Percentiles rank a stretch among this genome's conserved stretches.
Evolutionary conservation across 768 basidiomycete species (phyloP).

Genomic region (Pleurotus cornucopiae): DNA sequence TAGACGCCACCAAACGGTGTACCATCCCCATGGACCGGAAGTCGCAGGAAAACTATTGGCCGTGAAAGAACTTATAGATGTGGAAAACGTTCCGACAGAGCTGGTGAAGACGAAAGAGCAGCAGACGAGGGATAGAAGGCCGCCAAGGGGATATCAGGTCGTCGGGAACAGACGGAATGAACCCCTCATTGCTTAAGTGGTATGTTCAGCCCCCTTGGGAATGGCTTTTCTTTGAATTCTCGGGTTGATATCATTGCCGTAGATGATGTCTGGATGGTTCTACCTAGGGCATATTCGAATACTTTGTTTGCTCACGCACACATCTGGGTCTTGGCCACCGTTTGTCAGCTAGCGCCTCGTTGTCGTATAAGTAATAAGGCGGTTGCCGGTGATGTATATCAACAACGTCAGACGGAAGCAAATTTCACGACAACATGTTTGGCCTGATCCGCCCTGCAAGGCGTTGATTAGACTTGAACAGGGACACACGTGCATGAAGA

Average conservation of each 20-base stretch:
- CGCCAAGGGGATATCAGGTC: constrained; percentile 66
- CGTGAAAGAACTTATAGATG: constrained; percentile 88
- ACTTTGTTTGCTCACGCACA: too few relatives aligned
- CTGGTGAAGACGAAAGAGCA: constrained; percentile 68
- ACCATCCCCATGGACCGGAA: constrained; percentile 67
- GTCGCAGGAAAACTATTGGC: constrained; percentile 81
- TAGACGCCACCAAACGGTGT: constrained; percentile 80
- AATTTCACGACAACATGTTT: not conserved
- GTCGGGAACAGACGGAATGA: constrained; percentile 30
- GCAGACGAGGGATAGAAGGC: constrained; percentile 62
- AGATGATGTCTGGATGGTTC: too few relatives aligned
- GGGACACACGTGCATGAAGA: constrained; percentile 1
- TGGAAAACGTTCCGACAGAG: constrained; percentile 73
- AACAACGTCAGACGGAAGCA: not conserved
- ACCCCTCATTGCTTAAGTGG: constrained; percentile 3
- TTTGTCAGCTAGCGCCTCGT: not conserved
- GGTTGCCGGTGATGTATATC: constrained; percentile 1
- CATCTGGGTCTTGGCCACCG: too few relatives aligned
- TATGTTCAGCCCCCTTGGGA: not conserved
- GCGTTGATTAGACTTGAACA: not conserved
- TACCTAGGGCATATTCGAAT: too few relatives aligned
- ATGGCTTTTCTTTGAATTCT: not conserved
- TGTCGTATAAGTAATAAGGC: not conserved
- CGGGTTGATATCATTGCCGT: not conserved
- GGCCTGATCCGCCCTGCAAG: constrained; percentile 6